Evolutionary conservation across 192 early-diverging fungal species (phyloP).

Genomic region (Coemansia aciculifera): DNA sequence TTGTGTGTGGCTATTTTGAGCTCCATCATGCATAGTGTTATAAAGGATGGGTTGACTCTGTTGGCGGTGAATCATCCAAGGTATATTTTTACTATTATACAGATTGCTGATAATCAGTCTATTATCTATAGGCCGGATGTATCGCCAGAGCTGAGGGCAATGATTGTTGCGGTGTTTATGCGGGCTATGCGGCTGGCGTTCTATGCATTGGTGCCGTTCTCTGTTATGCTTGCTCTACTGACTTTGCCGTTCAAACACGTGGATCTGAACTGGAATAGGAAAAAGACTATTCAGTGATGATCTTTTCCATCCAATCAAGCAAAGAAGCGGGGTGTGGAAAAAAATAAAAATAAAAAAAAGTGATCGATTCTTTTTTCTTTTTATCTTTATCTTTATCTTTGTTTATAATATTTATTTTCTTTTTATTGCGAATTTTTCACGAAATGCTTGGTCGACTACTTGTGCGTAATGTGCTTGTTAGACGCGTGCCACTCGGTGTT

Average conservation of each 20-base stretch:
- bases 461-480: not conserved
- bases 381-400: slow-evolving; percentile 10
- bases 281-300: slow-evolving; percentile 31
- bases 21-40: slow-evolving; percentile 48
- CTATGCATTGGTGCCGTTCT: slow-evolving; percentile 59
- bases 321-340: too few relatives aligned
- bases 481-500: not conserved
- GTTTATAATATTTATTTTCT: not conserved
- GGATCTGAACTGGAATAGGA: slow-evolving; percentile 43
- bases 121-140: slow-evolving; percentile 42
- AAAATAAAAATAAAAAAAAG: not conserved
- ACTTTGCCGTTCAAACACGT: slow-evolving; percentile 37
- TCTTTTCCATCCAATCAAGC: not conserved
- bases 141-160: slow-evolving; percentile 31
- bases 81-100: slow-evolving; percentile 35
- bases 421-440: not conserved
- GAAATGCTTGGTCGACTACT: slow-evolving; percentile 5
- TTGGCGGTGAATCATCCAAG: slow-evolving; percentile 39
- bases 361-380: not conserved
- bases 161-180: slow-evolving; percentile 51
- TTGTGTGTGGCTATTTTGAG: slow-evolving; percentile 47
- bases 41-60: slow-evolving; percentile 38
- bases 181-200: slow-evolving; percentile 56
- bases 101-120: slow-evolving; percentile 57
- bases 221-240: slow-evolving; percentile 21